Conservation (phyloP, 108 stramenopile species). For the Nitzschia inconspicua region DNA sequence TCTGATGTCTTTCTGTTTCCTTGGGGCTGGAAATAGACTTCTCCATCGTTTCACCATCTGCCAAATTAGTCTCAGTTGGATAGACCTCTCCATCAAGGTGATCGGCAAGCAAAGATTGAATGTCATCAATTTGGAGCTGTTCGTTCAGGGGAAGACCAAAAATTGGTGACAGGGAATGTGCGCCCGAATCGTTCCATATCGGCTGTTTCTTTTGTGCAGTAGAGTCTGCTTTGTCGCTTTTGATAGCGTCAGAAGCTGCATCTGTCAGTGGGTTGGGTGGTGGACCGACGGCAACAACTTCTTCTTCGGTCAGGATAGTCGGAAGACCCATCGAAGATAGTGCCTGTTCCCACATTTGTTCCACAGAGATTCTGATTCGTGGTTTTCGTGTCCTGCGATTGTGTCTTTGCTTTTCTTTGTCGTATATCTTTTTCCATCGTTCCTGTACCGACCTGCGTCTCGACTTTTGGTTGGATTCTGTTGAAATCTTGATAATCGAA, state of each 20-base stretch:
- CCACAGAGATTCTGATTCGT: neutral
- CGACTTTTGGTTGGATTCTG: neutral
- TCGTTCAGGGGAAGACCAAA: neutral
- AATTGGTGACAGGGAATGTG: no score
- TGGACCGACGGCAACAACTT: no score
- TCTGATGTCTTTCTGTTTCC: neutral
- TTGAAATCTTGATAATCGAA: neutral
- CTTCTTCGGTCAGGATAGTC: neutral
- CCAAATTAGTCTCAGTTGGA: neutral
- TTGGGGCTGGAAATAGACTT: neutral
- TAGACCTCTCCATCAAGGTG: neutral
- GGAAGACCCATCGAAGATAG: neutral
- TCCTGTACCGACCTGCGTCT: neutral
- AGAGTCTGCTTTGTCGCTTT: no score
- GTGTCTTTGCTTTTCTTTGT: constrained; percentile 2
- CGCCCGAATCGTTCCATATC: no score
- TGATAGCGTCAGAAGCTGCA: no score
- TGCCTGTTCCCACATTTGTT: constrained; percentile 20
- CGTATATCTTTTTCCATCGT: constrained; percentile 6
- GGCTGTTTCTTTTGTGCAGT: no score
- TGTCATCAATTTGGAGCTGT: neutral
- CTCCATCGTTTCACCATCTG: neutral
- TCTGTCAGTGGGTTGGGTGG: no score
- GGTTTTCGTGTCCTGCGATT: neutral
- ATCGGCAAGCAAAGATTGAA: neutral